These are phyloP conservation scores for Colletotrichum sp. DNA, from an alignment of 2,329 filamentous ascomycete species.

Conservation along the genomic window DNA sequence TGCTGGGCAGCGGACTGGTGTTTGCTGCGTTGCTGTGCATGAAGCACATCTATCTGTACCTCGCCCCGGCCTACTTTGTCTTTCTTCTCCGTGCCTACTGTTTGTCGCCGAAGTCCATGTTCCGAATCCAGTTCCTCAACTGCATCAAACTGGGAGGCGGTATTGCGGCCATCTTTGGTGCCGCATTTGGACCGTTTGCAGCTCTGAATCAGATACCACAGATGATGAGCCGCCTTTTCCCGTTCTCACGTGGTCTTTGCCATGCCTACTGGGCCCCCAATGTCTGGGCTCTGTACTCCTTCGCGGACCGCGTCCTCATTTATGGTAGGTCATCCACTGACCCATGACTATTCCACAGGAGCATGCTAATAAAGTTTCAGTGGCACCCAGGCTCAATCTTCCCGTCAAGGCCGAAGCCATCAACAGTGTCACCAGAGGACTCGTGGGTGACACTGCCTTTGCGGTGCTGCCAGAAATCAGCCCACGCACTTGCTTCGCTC, in stretches of 20 bases:
- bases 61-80: conserved; percentile 94
- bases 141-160: conserved; percentile 81
- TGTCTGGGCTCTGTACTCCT: conserved; percentile 96
- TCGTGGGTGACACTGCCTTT: conserved; percentile 93
- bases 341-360: background rate
- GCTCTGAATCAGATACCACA: conserved; percentile 84
- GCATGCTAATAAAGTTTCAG: conserved; percentile 50
- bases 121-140: conserved; percentile 79
- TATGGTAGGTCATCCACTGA: conserved; percentile 59
- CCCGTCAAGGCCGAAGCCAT: conserved; percentile 76
- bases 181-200: conserved; percentile 90
- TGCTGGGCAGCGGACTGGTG: conserved; percentile 79
- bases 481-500: conserved; percentile 77
- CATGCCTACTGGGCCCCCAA: conserved; percentile 99
- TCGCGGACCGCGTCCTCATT: conserved; percentile 83
- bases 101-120: conserved; percentile 76
- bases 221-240: conserved; percentile 84
- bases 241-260: conserved; percentile 90
- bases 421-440: conserved; percentile 87
- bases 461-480: conserved; percentile 89
- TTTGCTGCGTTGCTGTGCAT: conserved; percentile 90
- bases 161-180: conserved; percentile 72
- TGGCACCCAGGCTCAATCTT: conserved; percentile 82
- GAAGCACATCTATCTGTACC: conserved; percentile 98
- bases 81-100: conserved; percentile 92